Percentiles rank a stretch among this genome's conserved stretches.
These are phyloP conservation scores for Perkinsus marinus DNA, from an alignment of 169 alveolate species.

Conservation along the genomic window DNA sequence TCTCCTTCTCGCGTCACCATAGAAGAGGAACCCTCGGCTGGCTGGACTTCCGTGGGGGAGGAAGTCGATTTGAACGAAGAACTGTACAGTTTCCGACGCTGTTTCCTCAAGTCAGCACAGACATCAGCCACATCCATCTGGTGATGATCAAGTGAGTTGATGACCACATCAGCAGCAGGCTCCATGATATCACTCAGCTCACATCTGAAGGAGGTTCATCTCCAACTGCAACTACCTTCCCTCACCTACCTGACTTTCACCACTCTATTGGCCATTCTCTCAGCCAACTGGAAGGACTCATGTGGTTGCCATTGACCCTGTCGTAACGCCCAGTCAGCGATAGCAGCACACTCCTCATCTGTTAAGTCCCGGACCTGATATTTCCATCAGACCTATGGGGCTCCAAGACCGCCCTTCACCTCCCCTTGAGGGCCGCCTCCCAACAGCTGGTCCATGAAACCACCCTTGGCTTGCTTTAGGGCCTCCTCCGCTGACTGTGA, in stretches of 20 bases:
- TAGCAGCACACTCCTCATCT: neutral
- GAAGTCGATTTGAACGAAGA: neutral
- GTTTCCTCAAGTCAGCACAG: neutral
- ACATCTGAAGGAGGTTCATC: neutral
- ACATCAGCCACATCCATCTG: neutral
- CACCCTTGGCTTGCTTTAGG: neutral
- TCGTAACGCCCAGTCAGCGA: neutral
- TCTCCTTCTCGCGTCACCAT: neutral
- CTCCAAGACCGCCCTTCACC: neutral
- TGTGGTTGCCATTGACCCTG: neutral
- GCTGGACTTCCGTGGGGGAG: neutral
- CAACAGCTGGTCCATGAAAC: neutral
- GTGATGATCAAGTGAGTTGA: neutral
- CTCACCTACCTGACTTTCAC: neutral
- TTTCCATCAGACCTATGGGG: neutral
- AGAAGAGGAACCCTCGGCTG: neutral
- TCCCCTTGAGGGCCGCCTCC: neutral
- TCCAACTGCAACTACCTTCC: neutral
- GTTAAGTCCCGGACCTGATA: neutral
- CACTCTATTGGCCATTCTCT: neutral
- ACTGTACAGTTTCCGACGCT: neutral
- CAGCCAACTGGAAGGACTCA: neutral
- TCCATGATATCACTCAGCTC: neutral
- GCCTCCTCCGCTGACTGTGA: neutral
- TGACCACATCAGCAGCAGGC: neutral